Base-by-base conservation (phyloP, 2,329 filamentous ascomycete genomes). In the Pyrenophora graminea region DNA sequence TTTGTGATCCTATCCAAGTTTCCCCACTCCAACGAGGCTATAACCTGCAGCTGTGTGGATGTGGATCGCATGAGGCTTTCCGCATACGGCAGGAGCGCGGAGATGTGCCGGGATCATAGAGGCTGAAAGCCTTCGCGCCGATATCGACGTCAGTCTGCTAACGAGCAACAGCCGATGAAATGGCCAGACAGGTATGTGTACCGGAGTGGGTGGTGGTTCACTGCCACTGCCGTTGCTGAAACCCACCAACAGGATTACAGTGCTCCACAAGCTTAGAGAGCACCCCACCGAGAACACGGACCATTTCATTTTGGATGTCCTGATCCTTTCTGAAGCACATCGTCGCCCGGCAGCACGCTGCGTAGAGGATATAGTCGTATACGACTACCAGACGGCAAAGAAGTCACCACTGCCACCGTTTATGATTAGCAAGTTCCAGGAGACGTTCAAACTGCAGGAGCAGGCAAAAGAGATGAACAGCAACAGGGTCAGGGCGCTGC, bases 351-450 rank as follows among this genome's bases (percentile, higher is more conserved):
- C 90, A 7, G 91, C 91, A 3, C 79, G 86, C 37, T 88, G 88
- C 49, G 78, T 84, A 23, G 92, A 97, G 73, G 89, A 93, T 59
- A 84, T 90, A 51, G 87, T 89, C 8, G 78, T 90, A 1, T 95
- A 94, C 73, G 88, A 96, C 74, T 90, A 91, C 70, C 75, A 70
- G 25, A 69, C 73, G 21, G 82, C 75, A 8, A 79, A 76, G 66
- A 89, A 87, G 73, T 79, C 79, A 2, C 65, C 76, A 2, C 70
- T 90, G 39, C 79, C 79, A 41, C 74, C 77, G 0, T 90, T 86
- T 61, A 84, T 89, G 77, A 67, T 84, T 38, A 76, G 82, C 6
- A 80, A 82, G 39, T 85, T 91, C 62, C 73, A 75, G 46, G 72
- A 80, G 40, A 84, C 82, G 12, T 89, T 82, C 76, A 71, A 76